Evolutionary conservation across 208 protist genomes (phyloP).

Genomic region (Leishmania tropica): DNA sequence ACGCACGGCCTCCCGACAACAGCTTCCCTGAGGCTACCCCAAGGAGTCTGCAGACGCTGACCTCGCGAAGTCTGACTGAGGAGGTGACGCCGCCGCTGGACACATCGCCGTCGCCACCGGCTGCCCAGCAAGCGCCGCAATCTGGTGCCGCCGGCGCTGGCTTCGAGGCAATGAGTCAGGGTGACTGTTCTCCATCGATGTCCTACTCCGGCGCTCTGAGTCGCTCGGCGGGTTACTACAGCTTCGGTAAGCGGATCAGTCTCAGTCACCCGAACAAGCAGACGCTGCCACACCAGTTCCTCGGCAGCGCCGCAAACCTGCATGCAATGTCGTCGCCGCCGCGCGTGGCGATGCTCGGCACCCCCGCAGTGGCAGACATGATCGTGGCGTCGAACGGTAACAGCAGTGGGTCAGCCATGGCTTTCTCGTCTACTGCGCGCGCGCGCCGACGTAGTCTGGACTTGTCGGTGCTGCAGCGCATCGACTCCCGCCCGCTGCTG

Average conservation of each 20-base stretch:
- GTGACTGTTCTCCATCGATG: conserved; percentile 20
- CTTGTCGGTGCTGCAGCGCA: conserved; percentile 32
- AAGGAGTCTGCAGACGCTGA: not conserved
- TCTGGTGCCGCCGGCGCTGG: not conserved
- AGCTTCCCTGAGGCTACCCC: not conserved
- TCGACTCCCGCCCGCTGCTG: conserved; percentile 58
- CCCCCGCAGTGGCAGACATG: conserved; percentile 6
- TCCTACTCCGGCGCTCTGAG: conserved; percentile 38
- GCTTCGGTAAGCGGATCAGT: conserved; percentile 51
- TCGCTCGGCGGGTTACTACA: conserved; percentile 74
- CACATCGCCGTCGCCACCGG: not conserved
- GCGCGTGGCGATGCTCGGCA: conserved; percentile 13
- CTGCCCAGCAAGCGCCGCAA: not conserved
- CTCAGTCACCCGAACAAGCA: conserved; percentile 58
- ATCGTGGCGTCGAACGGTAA: not conserved
- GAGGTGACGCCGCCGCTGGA: not conserved
- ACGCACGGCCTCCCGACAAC: not conserved
- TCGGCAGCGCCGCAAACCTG: conserved; percentile 37
- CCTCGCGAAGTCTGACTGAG: not conserved
- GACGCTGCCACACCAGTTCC: conserved; percentile 41
- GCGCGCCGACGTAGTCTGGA: conserved; percentile 27
- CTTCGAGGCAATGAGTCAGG: conserved; percentile 5
- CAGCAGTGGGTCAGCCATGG: not conserved
- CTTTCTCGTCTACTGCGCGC: conserved; percentile 3
- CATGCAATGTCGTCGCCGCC: conserved; percentile 4